These are phyloP conservation scores for Aegle marmelos DNA, from an alignment of 345 rosid species.

Conservation along the genomic window DNA sequence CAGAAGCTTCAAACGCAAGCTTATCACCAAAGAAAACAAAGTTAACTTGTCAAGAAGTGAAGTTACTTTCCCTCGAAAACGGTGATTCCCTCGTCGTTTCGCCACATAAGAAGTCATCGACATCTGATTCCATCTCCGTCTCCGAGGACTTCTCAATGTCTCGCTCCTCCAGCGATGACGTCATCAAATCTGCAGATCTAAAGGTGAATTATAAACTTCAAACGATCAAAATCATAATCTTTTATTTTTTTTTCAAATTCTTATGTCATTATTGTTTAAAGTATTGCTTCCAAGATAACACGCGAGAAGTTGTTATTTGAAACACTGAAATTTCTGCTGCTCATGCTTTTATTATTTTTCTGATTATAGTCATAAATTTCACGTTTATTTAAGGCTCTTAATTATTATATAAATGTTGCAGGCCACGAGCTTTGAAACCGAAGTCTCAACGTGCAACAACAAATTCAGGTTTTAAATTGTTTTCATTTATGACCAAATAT, in stretches of 20 bases:
- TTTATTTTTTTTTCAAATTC: neutral
- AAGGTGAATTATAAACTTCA: neutral
- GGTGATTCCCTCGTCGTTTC: neutral
- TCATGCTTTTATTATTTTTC: slow-evolving; percentile 10
- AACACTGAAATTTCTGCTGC: neutral
- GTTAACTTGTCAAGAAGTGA: neutral
- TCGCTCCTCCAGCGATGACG: neutral
- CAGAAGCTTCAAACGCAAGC: neutral
- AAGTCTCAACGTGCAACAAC: slow-evolving; percentile 36
- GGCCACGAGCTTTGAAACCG: slow-evolving; percentile 43
- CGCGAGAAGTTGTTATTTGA: neutral
- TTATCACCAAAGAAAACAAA: neutral
- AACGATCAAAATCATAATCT: neutral
- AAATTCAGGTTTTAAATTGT: slow-evolving; percentile 27
- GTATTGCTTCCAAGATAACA: neutral
- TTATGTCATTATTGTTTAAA: too few relatives aligned
- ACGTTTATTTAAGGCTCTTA: neutral
- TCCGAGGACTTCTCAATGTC: slow-evolving; percentile 3
- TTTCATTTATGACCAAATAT: neutral
- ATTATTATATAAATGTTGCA: slow-evolving; percentile 10
- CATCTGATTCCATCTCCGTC: slow-evolving; percentile 1
- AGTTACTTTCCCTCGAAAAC: neutral
- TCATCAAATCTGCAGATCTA: slow-evolving; percentile 10
- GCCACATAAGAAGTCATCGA: neutral
- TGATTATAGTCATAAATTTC: neutral